Evolutionary conservation across 352 stramenopile genomes (phyloP).

Genomic region (Globisporangium megalacanthum): DNA sequence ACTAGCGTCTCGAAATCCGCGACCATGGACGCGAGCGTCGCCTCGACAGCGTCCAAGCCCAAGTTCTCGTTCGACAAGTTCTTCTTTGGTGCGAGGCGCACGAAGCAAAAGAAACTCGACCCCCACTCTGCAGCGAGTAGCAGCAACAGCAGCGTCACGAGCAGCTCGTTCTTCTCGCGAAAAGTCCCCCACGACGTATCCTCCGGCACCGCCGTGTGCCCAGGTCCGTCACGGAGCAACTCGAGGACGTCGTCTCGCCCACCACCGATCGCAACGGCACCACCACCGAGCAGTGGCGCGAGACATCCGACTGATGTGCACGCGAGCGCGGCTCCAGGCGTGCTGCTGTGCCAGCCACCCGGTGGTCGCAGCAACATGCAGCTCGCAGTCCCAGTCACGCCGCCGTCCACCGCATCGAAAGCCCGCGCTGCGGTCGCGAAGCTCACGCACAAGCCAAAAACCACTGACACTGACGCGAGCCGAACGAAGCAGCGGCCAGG

Average conservation of each 20-base stretch:
- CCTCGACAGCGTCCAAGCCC: conserved; percentile 8
- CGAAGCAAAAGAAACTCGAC: conserved; percentile 14
- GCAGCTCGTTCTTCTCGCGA: conserved; percentile 10
- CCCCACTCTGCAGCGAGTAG: not conserved
- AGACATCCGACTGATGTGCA: too few species aligned
- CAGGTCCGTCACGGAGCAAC: conserved; percentile 2
- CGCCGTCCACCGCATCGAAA: conserved; percentile 9
- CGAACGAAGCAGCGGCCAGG: too few species aligned
- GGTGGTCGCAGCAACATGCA: conserved; percentile 28
- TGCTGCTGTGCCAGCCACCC: conserved; percentile 31
- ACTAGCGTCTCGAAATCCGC: not conserved
- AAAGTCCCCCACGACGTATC: conserved; percentile 2
- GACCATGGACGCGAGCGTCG: not conserved
- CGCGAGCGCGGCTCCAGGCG: not conserved
- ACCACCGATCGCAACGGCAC: conserved; percentile 15
- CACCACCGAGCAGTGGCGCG: not conserved
- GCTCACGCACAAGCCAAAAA: conserved; percentile 3
- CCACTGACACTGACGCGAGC: not conserved
- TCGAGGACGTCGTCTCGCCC: conserved; percentile 18
- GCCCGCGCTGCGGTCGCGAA: not conserved
- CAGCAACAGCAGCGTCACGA: not conserved
- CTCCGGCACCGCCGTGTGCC: not conserved
- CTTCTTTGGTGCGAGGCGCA: conserved; percentile 14
- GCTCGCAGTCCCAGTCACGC: conserved; percentile 33
- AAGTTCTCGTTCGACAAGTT: conserved; percentile 24